These are phyloP conservation scores for Brassica nigra DNA, from an alignment of 345 rosid genomes.

Conservation along the genomic window DNA sequence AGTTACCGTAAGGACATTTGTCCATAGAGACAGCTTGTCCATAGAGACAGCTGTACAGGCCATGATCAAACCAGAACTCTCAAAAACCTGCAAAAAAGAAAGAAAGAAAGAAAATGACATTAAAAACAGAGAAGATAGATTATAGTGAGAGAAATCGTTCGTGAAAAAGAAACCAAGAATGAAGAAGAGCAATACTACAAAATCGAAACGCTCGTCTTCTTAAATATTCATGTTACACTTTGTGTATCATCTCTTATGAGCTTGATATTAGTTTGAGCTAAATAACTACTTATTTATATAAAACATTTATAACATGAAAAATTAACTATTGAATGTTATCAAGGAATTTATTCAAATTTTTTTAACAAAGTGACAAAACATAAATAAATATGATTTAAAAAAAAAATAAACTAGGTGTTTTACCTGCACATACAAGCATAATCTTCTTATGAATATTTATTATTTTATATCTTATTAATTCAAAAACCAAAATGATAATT, in stretches of 20 bases:
- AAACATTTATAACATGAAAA: neutral
- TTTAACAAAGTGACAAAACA: too few relatives aligned
- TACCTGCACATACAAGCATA: too few relatives aligned
- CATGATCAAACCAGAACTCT: constrained; percentile 4
- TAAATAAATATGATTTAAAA: too few relatives aligned
- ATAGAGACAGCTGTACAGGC: neutral
- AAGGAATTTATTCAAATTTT: too few relatives aligned
- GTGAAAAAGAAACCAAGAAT: neutral
- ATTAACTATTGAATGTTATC: too few relatives aligned
- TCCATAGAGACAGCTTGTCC: neutral
- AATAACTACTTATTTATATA: neutral
- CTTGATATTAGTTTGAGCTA: neutral
- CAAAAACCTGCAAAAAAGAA: constrained; percentile 1
- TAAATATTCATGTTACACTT: neutral
- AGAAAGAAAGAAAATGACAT: neutral
- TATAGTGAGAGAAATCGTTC: neutral
- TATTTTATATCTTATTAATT: too few relatives aligned
- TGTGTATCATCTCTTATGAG: neutral
- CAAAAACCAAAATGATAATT: too few relatives aligned
- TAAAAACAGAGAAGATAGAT: constrained; percentile 1
- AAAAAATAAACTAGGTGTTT: too few relatives aligned
- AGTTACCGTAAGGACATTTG: constrained; percentile 14
- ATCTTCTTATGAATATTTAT: too few relatives aligned
- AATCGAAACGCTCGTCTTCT: constrained; percentile 3
- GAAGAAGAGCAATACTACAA: neutral